These are phyloP conservation scores for Exophiala spinifera DNA, from an alignment of 2,329 filamentous ascomycete genomes.

Conservation along the genomic window DNA sequence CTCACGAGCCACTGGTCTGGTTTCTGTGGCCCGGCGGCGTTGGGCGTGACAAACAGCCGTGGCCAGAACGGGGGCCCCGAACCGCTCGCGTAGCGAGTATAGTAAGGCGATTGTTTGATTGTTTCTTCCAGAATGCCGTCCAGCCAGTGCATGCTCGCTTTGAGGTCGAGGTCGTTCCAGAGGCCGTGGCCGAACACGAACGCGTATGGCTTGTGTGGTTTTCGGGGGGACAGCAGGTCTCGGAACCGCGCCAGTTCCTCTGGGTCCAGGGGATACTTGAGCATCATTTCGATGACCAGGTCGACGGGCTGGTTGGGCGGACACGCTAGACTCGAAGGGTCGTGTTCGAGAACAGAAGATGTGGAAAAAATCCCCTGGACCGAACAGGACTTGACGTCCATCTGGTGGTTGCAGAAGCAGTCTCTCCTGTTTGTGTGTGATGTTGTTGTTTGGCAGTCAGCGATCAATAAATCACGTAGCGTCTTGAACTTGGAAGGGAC, in stretches of 20 bases:
- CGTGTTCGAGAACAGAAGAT: conserved; percentile 43
- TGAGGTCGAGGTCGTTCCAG: conserved; percentile 48
- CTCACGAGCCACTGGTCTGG: conserved; percentile 46
- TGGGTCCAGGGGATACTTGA: conserved; percentile 42
- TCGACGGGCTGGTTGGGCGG: conserved; percentile 35
- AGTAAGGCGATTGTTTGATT: conserved; percentile 60
- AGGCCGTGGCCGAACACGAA: conserved; percentile 49
- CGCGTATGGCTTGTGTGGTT: conserved; percentile 38
- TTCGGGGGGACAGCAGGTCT: conserved; percentile 33
- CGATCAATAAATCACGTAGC: no score
- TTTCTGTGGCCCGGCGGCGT: conserved; percentile 47
- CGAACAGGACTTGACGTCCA: conserved; percentile 50
- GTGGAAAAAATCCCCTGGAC: conserved; percentile 51
- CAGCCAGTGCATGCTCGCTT: conserved; percentile 51
- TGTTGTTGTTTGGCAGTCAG: no score
- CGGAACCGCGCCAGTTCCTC: conserved; percentile 42
- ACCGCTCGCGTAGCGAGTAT: neutral
- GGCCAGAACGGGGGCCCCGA: conserved; percentile 24
- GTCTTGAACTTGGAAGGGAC: no score
- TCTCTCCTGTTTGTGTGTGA: no score
- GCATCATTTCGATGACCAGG: conserved; percentile 45
- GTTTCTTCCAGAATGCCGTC: conserved; percentile 85
- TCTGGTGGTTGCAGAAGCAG: conserved; percentile 51
- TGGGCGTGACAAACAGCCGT: conserved; percentile 44
- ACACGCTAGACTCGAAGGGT: conserved; percentile 44